These are phyloP conservation scores for Coemansia nantahalensis DNA, from an alignment of 192 early-diverging fungal species.

Conservation along the genomic window DNA sequence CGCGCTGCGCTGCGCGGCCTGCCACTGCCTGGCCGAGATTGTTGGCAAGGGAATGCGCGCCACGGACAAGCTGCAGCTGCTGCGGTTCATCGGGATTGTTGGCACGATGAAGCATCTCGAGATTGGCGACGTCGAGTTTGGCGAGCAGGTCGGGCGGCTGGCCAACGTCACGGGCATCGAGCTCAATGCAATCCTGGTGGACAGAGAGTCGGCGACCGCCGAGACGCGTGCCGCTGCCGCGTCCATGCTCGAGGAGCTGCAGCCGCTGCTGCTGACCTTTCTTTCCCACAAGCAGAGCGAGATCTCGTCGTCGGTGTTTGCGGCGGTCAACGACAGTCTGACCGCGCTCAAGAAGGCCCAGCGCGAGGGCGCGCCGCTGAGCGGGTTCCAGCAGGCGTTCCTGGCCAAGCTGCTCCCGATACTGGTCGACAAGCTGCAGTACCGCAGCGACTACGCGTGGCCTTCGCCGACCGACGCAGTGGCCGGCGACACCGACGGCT, in stretches of 20 bases:
- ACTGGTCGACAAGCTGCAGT: constrained; percentile 86
- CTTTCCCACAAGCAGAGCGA: constrained; percentile 83
- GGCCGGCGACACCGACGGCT: constrained; percentile 57
- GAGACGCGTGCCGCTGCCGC: constrained; percentile 54
- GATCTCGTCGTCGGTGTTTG: constrained; percentile 70
- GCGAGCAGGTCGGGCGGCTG: constrained; percentile 40
- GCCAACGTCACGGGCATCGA: constrained; percentile 42
- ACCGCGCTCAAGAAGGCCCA: constrained; percentile 60
- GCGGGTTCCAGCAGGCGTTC: constrained; percentile 24
- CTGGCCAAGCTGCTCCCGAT: constrained; percentile 48
- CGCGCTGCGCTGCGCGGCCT: constrained; percentile 68
- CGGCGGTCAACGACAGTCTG: constrained; percentile 70
- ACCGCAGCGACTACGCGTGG: constrained; percentile 80
- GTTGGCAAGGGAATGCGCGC: constrained; percentile 92
- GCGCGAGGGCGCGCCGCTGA: constrained; percentile 33
- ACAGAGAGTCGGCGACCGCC: constrained; percentile 31
- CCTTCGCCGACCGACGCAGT: constrained; percentile 23
- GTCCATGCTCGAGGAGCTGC: constrained; percentile 67
- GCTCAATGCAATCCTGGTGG: constrained; percentile 39
- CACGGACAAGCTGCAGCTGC: constrained; percentile 81
- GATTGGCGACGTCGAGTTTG: constrained; percentile 40
- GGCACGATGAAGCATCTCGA: constrained; percentile 40
- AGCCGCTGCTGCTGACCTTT: constrained; percentile 77
- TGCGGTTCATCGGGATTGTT: constrained; percentile 62
- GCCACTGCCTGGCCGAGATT: constrained; percentile 82